A percentile compares a stretch with the other conserved stretches of the same genome.
Evolutionary conservation across 352 stramenopile species (phyloP).

Genomic region (Phytophthora capsici): DNA sequence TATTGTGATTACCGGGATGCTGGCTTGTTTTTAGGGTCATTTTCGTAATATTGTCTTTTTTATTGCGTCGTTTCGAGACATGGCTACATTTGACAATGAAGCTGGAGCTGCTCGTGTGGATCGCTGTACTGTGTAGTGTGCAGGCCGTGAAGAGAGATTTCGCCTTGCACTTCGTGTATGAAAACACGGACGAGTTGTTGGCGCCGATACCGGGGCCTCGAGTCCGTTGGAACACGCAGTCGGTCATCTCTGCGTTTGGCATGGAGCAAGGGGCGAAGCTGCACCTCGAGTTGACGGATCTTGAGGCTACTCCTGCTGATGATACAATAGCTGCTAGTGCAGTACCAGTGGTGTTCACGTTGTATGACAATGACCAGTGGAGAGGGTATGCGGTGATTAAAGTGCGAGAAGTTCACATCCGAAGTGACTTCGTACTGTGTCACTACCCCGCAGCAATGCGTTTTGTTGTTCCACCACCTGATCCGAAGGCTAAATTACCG

Average conservation of each 20-base stretch:
- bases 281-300: constrained; percentile 43
- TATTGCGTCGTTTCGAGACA: constrained; percentile 20
- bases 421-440: constrained; percentile 58
- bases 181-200: constrained; percentile 1
- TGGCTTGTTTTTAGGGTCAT: too few species aligned
- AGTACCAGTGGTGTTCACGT: constrained; percentile 58
- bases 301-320: neutral
- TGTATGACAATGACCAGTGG: constrained; percentile 75
- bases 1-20: neutral
- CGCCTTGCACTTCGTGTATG: constrained; percentile 13
- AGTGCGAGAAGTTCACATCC: constrained; percentile 64
- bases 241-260: constrained; percentile 58
- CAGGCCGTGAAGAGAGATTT: constrained; percentile 17
- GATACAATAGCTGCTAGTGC: constrained; percentile 5
- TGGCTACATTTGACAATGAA: constrained; percentile 15
- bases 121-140: neutral
- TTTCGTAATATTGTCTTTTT: too few species aligned
- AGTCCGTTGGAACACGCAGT: constrained; percentile 71
- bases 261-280: constrained; percentile 60
- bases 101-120: constrained; percentile 1
- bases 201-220: constrained; percentile 14
- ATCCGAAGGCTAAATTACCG: constrained; percentile 3
- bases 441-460: constrained; percentile 64
- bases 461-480: constrained; percentile 40
- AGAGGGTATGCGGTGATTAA: constrained; percentile 62